phyloP scores from a whole-genome alignment of 2,329 filamentous ascomycete species.

The Xylogone sp. region DNA sequence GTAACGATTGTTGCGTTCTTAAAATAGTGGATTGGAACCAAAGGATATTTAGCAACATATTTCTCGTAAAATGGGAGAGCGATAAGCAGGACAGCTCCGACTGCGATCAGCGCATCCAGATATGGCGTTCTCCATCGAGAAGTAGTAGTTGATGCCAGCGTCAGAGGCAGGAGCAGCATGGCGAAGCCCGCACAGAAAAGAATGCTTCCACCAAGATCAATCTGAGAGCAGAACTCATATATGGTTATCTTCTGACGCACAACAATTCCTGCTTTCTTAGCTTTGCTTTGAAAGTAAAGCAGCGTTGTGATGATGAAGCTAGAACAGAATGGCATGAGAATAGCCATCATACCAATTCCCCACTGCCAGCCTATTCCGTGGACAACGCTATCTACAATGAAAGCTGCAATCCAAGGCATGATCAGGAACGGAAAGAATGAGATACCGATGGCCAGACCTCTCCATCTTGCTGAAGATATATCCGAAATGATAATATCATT shows the following conservation, averaged over 20 bases:
- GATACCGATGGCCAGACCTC: slow-evolving; percentile 46
- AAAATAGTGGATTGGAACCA: slow-evolving; percentile 43
- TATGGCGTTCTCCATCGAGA: slow-evolving; percentile 37
- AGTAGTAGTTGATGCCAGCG: slow-evolving; percentile 34
- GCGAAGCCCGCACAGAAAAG: slow-evolving; percentile 45
- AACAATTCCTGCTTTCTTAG: slow-evolving; percentile 40
- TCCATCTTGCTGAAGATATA: slow-evolving; percentile 49
- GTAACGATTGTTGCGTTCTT: slow-evolving; percentile 38
- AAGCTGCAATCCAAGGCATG: slow-evolving; percentile 52
- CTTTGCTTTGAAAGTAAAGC: slow-evolving; percentile 45
- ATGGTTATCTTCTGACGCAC: slow-evolving; percentile 21
- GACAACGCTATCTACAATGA: slow-evolving; percentile 41
- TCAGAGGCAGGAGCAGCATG: slow-evolving; percentile 43
- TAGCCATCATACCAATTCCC: slow-evolving; percentile 55
- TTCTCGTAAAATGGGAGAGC: slow-evolving; percentile 45
- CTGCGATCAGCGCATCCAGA: slow-evolving; percentile 38
- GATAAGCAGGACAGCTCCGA: slow-evolving; percentile 38
- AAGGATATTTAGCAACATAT: slow-evolving; percentile 37
- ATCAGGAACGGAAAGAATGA: slow-evolving; percentile 49
- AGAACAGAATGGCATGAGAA: slow-evolving; percentile 49
- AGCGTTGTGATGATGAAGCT: slow-evolving; percentile 45
- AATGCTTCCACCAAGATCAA: slow-evolving; percentile 38
- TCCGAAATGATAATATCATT: slow-evolving; percentile 63
- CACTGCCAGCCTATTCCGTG: slow-evolving; percentile 46
- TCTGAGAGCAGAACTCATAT: slow-evolving; percentile 33